A percentile compares a stretch with the other conserved stretches of the same genome.
These are phyloP conservation scores for Rhodotorula toruloides DNA, from an alignment of 768 basidiomycete genomes.

Conservation along the genomic window DNA sequence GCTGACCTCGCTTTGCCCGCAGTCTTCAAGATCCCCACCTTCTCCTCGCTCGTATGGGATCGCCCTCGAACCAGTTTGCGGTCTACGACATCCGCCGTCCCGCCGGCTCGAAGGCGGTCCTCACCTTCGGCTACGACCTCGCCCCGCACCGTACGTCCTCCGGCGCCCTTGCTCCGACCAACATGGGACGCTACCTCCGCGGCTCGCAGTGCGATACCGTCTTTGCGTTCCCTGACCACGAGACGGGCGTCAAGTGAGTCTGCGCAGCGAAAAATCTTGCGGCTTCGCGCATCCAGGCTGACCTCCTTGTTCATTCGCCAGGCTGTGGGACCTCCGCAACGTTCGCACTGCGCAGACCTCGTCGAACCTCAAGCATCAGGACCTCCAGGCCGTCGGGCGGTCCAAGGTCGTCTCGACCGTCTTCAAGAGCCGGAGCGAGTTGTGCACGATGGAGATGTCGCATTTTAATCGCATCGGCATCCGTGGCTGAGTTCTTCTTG, in stretches of 20 bases:
- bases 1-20: background rate
- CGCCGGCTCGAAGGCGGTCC: background rate
- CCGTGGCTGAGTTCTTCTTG: constrained; percentile 4
- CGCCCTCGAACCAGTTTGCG: constrained; percentile 14
- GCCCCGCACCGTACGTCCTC: constrained; percentile 2
- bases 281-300: background rate
- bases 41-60: constrained; percentile 11
- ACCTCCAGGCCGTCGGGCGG: constrained; percentile 1
- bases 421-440: constrained; percentile 15
- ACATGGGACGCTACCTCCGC: constrained; percentile 25
- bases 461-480: constrained; percentile 15
- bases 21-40: constrained; percentile 18
- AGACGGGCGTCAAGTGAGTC: constrained; percentile 26
- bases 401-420: constrained; percentile 17
- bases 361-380: constrained; percentile 11
- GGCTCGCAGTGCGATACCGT: constrained; percentile 20
- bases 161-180: constrained; percentile 2
- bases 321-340: constrained; percentile 33
- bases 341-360: background rate
- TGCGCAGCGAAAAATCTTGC: too few species aligned
- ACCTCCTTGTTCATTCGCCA: background rate
- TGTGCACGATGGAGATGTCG: constrained; percentile 19
- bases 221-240: constrained; percentile 24
- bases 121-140: constrained; percentile 26
- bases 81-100: constrained; percentile 10